Percentiles rank a stretch among this genome's conserved stretches.
Evolutionary conservation across 2,329 filamentous ascomycete species (phyloP).

Genomic region (Paecilomyces niveus): DNA sequence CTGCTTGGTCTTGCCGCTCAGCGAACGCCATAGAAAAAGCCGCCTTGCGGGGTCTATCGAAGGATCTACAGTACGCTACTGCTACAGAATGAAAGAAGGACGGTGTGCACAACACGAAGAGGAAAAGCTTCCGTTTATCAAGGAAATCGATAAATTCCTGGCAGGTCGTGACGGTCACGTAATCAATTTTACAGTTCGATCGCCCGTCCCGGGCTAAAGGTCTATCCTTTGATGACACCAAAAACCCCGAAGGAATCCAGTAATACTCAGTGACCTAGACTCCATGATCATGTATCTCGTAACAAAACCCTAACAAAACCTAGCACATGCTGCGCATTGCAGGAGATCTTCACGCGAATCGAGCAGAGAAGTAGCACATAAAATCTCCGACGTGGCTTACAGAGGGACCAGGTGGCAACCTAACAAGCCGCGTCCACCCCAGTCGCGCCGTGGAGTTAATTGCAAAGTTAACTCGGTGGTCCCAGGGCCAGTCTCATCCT

Average conservation of each 20-base stretch:
- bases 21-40: neutral
- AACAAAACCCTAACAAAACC: neutral
- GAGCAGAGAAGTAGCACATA: neutral
- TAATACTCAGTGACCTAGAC: neutral
- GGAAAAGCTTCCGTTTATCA: neutral
- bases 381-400: constrained; percentile 35
- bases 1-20: neutral
- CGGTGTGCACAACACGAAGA: neutral
- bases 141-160: neutral
- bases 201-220: neutral
- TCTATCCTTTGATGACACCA: neutral
- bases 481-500: constrained; percentile 38
- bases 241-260: neutral
- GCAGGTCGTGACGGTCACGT: neutral
- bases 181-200: neutral
- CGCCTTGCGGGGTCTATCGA: neutral
- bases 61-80: neutral
- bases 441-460: constrained; percentile 69
- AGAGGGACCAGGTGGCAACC: constrained; percentile 85
- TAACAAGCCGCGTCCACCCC: constrained; percentile 83
- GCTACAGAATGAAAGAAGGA: no score
- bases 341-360: neutral
- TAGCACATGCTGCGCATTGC: neutral
- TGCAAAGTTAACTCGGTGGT: constrained; percentile 57
- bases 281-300: neutral